Conservation (phyloP, 2,329 filamentous ascomycete genomes). For the Ceratocystis ficicola region DNA sequence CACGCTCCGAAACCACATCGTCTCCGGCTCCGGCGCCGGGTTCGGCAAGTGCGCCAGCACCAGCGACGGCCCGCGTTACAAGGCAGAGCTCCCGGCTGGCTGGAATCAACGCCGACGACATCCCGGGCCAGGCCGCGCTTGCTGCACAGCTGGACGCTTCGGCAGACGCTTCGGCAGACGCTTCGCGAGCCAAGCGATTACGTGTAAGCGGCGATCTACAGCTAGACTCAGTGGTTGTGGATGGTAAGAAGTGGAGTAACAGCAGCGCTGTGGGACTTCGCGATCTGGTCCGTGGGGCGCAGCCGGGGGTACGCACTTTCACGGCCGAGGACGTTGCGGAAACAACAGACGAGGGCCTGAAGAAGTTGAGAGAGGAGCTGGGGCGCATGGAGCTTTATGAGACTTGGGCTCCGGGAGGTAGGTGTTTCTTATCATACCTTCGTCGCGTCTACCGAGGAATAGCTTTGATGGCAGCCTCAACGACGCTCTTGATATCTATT, state of each 20-base stretch:
- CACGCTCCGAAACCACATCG: slow-evolving; percentile 27
- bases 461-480: background rate
- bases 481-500: background rate
- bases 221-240: slow-evolving; percentile 65
- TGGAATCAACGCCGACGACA: slow-evolving; percentile 39
- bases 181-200: slow-evolving; percentile 44
- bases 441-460: background rate
- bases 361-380: slow-evolving; percentile 63
- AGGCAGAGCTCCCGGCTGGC: slow-evolving; percentile 48
- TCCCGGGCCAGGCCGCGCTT: slow-evolving; percentile 33
- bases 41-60: slow-evolving; percentile 30
- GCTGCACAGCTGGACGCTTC: slow-evolving; percentile 35
- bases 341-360: slow-evolving; percentile 64
- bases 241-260: slow-evolving; percentile 62
- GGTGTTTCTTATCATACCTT: slow-evolving; percentile 25
- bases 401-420: slow-evolving; percentile 68
- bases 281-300: slow-evolving; percentile 50
- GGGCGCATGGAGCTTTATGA: slow-evolving; percentile 67
- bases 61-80: slow-evolving; percentile 39
- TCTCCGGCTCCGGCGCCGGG: background rate
- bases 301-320: slow-evolving; percentile 75
- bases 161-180: slow-evolving; percentile 31
- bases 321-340: slow-evolving; percentile 69
- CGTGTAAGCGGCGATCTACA: slow-evolving; percentile 48
- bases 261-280: slow-evolving; percentile 52